Conservation (phyloP, 305 asterid genomes). For the Petunia hybrid region DNA sequence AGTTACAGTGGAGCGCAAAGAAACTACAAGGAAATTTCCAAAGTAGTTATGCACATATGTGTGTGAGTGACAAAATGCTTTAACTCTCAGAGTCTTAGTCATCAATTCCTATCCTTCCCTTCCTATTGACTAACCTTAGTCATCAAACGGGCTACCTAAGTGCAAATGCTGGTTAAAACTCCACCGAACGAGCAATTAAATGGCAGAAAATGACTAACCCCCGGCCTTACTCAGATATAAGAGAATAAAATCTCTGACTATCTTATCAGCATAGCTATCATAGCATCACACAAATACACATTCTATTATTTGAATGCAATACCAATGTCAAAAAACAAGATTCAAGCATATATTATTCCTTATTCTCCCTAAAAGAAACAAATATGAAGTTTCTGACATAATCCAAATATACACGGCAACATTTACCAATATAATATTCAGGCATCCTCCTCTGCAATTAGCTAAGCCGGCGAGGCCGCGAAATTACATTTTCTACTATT, state of each 20-base stretch:
- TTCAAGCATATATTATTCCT: not conserved
- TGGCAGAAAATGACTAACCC: not conserved
- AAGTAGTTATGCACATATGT: not conserved
- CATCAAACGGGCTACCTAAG: not conserved
- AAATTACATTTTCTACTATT: not conserved
- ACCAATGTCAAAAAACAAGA: not conserved
- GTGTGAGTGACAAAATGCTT: not conserved
- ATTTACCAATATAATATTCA: not conserved
- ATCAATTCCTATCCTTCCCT: conserved; percentile 11
- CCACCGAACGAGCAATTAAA: not conserved
- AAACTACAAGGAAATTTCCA: not conserved
- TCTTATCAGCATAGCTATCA: conserved; percentile 6
- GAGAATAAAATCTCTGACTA: not conserved
- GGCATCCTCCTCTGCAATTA: not conserved
- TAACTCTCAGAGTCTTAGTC: not conserved
- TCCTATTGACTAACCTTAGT: not conserved
- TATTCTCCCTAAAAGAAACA: not conserved
- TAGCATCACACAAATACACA: conserved; percentile 20
- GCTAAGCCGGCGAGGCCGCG: not conserved
- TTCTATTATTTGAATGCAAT: conserved; percentile 5
- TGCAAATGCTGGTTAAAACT: not conserved
- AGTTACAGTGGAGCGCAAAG: not conserved
- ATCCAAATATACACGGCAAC: not conserved
- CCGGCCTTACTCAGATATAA: not conserved
- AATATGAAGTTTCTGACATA: not conserved